Percentiles rank a stretch among this genome's conserved stretches.
These are phyloP conservation scores for Yarrowia galli DNA, from an alignment of 1,139 yeast species.

Conservation along the genomic window DNA sequence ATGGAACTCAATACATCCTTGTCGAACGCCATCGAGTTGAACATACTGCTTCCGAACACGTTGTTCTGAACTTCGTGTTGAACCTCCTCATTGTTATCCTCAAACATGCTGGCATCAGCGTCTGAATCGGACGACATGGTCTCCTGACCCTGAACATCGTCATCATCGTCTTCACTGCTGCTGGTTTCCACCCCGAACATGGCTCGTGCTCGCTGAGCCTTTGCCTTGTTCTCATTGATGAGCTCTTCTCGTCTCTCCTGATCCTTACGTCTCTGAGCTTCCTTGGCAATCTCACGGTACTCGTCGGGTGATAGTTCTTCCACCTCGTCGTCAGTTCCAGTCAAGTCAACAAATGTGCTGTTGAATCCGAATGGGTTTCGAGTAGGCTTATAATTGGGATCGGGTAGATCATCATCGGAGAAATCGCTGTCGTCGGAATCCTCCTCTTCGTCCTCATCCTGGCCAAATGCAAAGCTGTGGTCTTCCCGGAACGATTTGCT, in stretches of 20 bases:
- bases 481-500: constrained; percentile 18
- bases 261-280: constrained; percentile 12
- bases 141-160: background rate
- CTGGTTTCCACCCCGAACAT: constrained; percentile 12
- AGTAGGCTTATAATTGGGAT: constrained; percentile 5
- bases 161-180: background rate
- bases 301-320: constrained; percentile 29
- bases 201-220: background rate
- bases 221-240: constrained; percentile 1
- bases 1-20: constrained; percentile 13
- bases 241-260: constrained; percentile 24
- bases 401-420: constrained; percentile 3
- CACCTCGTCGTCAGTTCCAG: constrained; percentile 19
- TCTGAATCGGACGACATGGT: constrained; percentile 7
- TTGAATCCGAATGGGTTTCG: constrained; percentile 18
- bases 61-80: too few species aligned
- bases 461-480: constrained; percentile 19
- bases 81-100: background rate
- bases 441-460: background rate
- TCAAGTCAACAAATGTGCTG: constrained; percentile 13
- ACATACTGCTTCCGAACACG: background rate
- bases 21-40: background rate
- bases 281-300: constrained; percentile 5
- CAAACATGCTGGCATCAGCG: background rate
- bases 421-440: background rate